These are phyloP conservation scores for Epichloe glyceriae DNA, from an alignment of 2,329 filamentous ascomycete species.

Conservation along the genomic window DNA sequence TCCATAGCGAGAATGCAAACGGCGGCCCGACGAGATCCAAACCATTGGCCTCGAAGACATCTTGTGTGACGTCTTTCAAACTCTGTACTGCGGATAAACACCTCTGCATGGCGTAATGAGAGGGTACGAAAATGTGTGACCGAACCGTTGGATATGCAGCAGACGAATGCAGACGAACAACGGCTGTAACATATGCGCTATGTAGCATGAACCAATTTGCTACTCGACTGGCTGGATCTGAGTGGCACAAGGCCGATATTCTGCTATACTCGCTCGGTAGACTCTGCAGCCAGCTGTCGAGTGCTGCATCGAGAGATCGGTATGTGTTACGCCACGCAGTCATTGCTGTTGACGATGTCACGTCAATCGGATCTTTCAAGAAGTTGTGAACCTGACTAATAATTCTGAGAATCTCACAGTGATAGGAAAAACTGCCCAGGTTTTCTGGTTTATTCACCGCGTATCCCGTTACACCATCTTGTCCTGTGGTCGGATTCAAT, in stretches of 20 bases:
- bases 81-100: slow-evolving; percentile 31
- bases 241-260: slow-evolving; percentile 32
- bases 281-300: slow-evolving; percentile 29
- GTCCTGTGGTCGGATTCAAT: slow-evolving; percentile 13
- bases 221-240: slow-evolving; percentile 30
- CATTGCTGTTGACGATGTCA: slow-evolving; percentile 25
- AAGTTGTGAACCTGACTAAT: slow-evolving; percentile 30
- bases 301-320: slow-evolving; percentile 23
- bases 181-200: slow-evolving; percentile 30
- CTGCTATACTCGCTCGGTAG: slow-evolving; percentile 31
- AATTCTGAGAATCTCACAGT: slow-evolving; percentile 31
- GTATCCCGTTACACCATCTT: slow-evolving; percentile 14
- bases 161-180: slow-evolving; percentile 30
- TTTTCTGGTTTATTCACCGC: slow-evolving; percentile 27
- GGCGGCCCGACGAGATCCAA: slow-evolving; percentile 29
- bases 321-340: slow-evolving; percentile 29
- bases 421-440: slow-evolving; percentile 31
- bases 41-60: slow-evolving; percentile 30
- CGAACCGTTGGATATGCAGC: slow-evolving; percentile 28
- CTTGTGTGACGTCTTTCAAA: slow-evolving; percentile 28
- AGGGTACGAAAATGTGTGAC: slow-evolving; percentile 29
- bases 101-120: slow-evolving; percentile 31
- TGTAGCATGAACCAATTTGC: slow-evolving; percentile 35
- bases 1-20: slow-evolving; percentile 32
- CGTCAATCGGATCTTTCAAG: slow-evolving; percentile 26